Base-by-base conservation (phyloP, 2,329 filamentous ascomycete genomes). In the Aspergillus ochraceoroseus region DNA sequence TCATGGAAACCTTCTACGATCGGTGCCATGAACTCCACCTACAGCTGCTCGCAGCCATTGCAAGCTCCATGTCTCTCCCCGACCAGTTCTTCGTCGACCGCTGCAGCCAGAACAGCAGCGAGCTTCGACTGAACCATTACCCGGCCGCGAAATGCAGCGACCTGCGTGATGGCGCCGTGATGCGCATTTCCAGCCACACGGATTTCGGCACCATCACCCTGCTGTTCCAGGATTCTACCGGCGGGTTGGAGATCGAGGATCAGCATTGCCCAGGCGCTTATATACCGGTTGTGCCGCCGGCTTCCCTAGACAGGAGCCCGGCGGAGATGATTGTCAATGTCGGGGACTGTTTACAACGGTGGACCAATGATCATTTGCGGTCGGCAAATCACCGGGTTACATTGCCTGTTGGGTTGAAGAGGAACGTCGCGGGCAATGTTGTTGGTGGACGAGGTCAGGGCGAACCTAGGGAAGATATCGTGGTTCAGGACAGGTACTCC, bases 261-360 rank as follows among this genome's bases (percentile, higher is more conserved):
- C 51, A 54, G 17, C 26, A 44, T 8, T 27, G 36, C 2, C 31
- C 25, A 3, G 53, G 50, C 2, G 28, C 12, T 1, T 56, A 47
- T 30, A 41, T 43, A 5, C 51, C 48, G 3, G 44, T 52, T 7
- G n/a, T 23, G 12, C 20, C 39, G 7, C 23, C 32, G 20, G 20
- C 11, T 5, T n/a, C 3, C 11, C n/a, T 9, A 44, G 38, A 29
- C 44, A 44, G 1, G 13, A 31, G 3, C 25, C 37, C 41, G 13
- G 34, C 38, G 4, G 53, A 52, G 17, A 52, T 74, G n/a, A 69
- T 75, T 4, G 64, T 75, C 28, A 75, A 75, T 43, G 72, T 75
- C 45, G 72, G 71, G 4, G 72, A 75, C 45, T 73, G 71, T 36
- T 59, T 75, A 56, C 71, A 73, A 65, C 62, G 71, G 12, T 62